A percentile compares a stretch with the other conserved stretches of the same genome.
phyloP scores from a whole-genome alignment of 306 rosid genomes.

The Trichosanthes cucumerina region DNA sequence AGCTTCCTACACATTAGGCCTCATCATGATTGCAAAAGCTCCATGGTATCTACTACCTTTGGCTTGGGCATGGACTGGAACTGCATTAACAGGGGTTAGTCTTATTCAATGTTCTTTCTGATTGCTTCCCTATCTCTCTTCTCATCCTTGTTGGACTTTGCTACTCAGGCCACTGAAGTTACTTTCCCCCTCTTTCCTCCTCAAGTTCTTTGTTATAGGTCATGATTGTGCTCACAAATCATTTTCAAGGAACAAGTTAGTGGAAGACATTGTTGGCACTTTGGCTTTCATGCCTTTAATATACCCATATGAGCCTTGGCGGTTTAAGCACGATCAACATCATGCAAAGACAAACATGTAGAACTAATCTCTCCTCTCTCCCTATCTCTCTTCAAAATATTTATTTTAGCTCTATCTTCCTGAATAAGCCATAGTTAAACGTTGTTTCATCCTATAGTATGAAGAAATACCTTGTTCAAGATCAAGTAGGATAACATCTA shows the following conservation, averaged over 20 bases:
- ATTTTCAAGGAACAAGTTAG: conserved; percentile 84
- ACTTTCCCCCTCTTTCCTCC: conserved; percentile 9
- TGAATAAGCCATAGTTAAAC: neutral
- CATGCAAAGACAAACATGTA: conserved; percentile 99
- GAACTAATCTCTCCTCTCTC: neutral
- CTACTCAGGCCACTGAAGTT: conserved; percentile 14
- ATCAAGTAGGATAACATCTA: neutral
- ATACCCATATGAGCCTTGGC: conserved; percentile 97
- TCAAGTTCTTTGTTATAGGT: conserved; percentile 89
- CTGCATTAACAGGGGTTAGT: conserved; percentile 95
- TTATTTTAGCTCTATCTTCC: neutral
- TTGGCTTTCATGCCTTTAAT: conserved; percentile 84
- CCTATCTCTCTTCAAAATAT: neutral
- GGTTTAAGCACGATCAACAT: conserved; percentile 93
- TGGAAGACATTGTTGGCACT: conserved; percentile 93
- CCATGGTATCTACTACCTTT: conserved; percentile 97
- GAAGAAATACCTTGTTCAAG: neutral
- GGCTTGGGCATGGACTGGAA: conserved; percentile 99
- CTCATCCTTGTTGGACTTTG: neutral
- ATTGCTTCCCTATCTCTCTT: neutral
- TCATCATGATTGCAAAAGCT: conserved; percentile 70
- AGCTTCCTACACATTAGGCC: conserved; percentile 79
- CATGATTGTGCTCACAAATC: conserved; percentile 98
- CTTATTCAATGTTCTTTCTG: conserved; percentile 13
- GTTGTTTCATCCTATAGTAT: neutral